Percentiles rank a stretch among this genome's conserved stretches.
Evolutionary conservation across 306 rosid genomes (phyloP).

Genomic region (Elaeagnus macrophylla): DNA sequence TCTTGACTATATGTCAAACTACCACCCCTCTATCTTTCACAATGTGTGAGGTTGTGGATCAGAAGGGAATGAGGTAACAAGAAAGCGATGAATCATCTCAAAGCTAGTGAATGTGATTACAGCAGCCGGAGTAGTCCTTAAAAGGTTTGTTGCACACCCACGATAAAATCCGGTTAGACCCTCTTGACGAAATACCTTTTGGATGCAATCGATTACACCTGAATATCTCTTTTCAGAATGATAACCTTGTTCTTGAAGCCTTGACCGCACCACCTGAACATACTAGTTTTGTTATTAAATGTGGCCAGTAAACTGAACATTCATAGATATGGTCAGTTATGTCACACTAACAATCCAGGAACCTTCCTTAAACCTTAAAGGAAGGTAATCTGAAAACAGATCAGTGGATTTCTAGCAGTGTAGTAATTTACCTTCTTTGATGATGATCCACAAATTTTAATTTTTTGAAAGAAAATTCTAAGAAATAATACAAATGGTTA

Average conservation of each 20-base stretch:
- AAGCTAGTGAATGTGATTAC: conserved; percentile 85
- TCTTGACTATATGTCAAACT: conserved; percentile 7
- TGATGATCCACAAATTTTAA: too few species aligned
- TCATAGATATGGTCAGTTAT: too few species aligned
- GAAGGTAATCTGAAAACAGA: too few species aligned
- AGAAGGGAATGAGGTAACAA: conserved; percentile 48
- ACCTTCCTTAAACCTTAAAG: too few species aligned
- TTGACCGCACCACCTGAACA: conserved; percentile 75
- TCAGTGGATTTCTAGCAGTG: too few species aligned
- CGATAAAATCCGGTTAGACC: conserved; percentile 73
- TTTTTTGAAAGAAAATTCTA: too few species aligned
- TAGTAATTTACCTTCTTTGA: too few species aligned
- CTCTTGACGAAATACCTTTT: conserved; percentile 68
- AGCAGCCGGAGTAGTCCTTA: conserved; percentile 87
- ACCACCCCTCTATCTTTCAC: conserved; percentile 28
- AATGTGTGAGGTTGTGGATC: conserved; percentile 56
- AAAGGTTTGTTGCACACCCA: conserved; percentile 75
- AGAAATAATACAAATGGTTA: too few species aligned
- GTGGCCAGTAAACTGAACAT: neutral
- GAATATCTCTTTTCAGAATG: conserved; percentile 85
- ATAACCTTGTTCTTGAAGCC: conserved; percentile 84
- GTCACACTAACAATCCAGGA: too few species aligned
- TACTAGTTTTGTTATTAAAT: neutral
- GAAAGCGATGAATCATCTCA: conserved; percentile 88
- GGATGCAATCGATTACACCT: conserved; percentile 57